Conservation (phyloP, 495 filamentous ascomycete genomes). For the Xylaria scruposa region DNA sequence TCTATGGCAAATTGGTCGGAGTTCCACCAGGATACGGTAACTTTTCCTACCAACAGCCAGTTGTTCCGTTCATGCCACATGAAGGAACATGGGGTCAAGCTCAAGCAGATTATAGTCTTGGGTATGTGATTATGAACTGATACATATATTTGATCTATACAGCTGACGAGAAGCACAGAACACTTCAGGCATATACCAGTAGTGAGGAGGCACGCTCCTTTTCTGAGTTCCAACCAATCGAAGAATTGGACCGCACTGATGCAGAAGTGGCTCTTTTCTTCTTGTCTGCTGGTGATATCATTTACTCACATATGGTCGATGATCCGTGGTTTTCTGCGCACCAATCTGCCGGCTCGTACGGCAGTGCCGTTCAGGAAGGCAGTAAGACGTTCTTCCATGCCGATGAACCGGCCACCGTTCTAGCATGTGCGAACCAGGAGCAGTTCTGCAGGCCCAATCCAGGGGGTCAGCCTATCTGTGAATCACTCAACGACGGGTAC, state of each 20-base stretch:
- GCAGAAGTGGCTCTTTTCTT: slow-evolving; percentile 7
- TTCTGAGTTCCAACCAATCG: not conserved
- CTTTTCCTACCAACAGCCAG: not conserved
- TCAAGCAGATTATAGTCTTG: not conserved
- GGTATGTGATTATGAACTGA: not conserved
- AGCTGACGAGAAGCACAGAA: not conserved
- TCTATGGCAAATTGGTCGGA: not conserved
- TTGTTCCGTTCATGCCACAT: not conserved
- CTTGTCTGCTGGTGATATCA: not conserved
- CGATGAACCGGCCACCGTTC: not conserved
- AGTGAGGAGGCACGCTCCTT: not conserved
- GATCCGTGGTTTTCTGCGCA: slow-evolving; percentile 2
- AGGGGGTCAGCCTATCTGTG: not conserved
- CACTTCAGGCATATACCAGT: not conserved
- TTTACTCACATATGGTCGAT: not conserved
- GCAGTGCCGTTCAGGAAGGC: not conserved
- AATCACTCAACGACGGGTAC: not conserved
- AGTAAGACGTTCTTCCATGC: not conserved
- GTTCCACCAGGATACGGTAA: not conserved
- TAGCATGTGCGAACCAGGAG: not conserved
- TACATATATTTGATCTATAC: not conserved
- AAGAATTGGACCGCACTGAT: not conserved
- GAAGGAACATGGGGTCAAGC: not conserved
- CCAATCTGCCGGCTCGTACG: not conserved
- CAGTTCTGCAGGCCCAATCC: not conserved